Evolutionary conservation across 768 basidiomycete genomes (phyloP), one percentile per base, ranked within the genome.

Genomic region (Auricularia auricula-judae): DNA sequence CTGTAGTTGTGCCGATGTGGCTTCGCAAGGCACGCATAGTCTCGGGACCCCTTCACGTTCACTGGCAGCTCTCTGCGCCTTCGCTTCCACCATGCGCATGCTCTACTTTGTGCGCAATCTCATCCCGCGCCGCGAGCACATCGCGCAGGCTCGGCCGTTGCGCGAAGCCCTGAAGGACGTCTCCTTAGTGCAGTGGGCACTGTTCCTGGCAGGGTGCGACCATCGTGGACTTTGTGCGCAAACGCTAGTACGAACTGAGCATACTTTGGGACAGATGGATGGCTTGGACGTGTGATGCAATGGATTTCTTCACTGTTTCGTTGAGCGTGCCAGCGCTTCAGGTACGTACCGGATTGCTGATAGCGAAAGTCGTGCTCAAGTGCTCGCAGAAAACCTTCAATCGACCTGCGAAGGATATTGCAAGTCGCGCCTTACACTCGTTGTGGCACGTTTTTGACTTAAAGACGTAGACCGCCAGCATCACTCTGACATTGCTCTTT

Each of bases 251-350:
- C 62, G 62, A 64, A 18, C 59, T 36, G 8, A 70, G 21, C 63
- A 65, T 10, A 73, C 74, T 62, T 68, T 76, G 33, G 0, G 21
- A 21, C 67, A 88, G 86, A 47, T 92, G 87, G 87, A 77, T 93
- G 12, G 89, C 90, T 0, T 94, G 92, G 92, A 88, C 86, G 2
- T 86, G 84, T 74, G 91, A 93, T 70, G 89, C 91, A 0, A 84
- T 91, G 72, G 93, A 93, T 72, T 93, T 90, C 75, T 94, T 93
- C 77, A 81, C 83, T 11, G 92, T 79, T 65, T 74, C 73, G 29
- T 70, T 77, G 7, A 73, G 75, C 0, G 71, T 76, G 61, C 66
- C 70, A 2, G 65, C 72, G 78, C 7, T 65, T 69, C 5, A 65
- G 65, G 33, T 70, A 70, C 36, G 47, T 51, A 51, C 11, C 16